Conservation (phyloP, 495 filamentous ascomycete species). For the Podospora anserina region DNA sequence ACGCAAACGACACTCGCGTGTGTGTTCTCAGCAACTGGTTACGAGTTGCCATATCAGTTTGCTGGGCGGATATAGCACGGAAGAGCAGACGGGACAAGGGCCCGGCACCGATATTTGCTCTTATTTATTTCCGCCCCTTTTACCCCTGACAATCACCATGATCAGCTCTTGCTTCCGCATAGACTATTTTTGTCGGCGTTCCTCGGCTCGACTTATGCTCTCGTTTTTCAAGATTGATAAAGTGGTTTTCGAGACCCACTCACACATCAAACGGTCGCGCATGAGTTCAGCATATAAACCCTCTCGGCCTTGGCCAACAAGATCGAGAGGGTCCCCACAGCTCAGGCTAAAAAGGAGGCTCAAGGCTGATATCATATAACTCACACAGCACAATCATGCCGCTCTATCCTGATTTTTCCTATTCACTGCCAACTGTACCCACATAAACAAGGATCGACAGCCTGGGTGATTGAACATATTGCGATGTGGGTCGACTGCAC, state of each 20-base stretch:
- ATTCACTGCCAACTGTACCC: background rate
- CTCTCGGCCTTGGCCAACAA: background rate
- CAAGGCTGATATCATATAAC: slow-evolving; percentile 9
- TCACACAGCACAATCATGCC: background rate
- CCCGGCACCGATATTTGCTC: background rate
- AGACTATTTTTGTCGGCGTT: background rate
- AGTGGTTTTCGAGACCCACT: background rate
- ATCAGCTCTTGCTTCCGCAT: background rate
- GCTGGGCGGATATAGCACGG: background rate
- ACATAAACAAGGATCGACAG: background rate
- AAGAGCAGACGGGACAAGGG: background rate
- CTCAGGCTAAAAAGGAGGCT: slow-evolving; percentile 22
- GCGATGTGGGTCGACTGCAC: background rate
- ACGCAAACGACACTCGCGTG: background rate
- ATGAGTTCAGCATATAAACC: background rate
- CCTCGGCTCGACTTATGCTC: background rate
- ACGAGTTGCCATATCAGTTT: background rate
- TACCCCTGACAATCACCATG: background rate
- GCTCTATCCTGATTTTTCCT: background rate
- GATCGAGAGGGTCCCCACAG: background rate
- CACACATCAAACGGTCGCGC: background rate
- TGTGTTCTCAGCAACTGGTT: background rate
- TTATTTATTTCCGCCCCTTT: background rate
- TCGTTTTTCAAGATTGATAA: background rate
- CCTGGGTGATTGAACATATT: background rate